Evolutionary conservation across 2,329 filamentous ascomycete genomes (phyloP).

Genomic region (Chalaropsis thielavioides): DNA sequence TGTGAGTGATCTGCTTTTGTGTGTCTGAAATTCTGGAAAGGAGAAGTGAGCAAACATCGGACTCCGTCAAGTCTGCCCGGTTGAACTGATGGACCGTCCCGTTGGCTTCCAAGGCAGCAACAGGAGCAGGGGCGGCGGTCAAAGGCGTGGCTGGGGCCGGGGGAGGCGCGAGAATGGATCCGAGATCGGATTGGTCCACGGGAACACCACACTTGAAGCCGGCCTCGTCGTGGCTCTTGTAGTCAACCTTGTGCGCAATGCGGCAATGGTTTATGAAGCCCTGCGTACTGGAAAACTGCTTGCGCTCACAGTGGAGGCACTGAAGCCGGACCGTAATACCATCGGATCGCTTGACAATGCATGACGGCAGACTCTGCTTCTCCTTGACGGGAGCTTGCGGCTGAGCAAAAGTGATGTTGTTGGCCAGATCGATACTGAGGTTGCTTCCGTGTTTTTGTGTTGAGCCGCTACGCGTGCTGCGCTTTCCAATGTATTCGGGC

Average conservation of each 20-base stretch:
- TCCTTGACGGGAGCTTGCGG: conserved; percentile 57
- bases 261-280: conserved; percentile 99
- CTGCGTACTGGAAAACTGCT: conserved; percentile 90
- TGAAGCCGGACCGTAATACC: conserved; percentile 78
- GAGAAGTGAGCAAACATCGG: conserved; percentile 17
- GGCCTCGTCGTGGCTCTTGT: conserved; percentile 90
- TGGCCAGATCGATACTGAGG: conserved; percentile 18
- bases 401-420: not conserved
- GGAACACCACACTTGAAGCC: conserved; percentile 75
- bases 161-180: conserved; percentile 6
- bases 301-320: conserved; percentile 74
- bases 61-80: conserved; percentile 11
- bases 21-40: conserved; percentile 16
- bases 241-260: conserved; percentile 84
- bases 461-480: conserved; percentile 31
- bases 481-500: conserved; percentile 33
- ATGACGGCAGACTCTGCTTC: conserved; percentile 53
- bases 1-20: conserved; percentile 14
- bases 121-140: not conserved
- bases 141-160: conserved; percentile 1
- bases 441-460: conserved; percentile 39
- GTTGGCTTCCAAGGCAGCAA: not conserved
- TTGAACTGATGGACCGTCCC: conserved; percentile 11
- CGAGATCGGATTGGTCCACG: conserved; percentile 37
- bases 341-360: conserved; percentile 73